Percentiles rank a stretch among this genome's conserved stretches.
Conservation (phyloP, 768 basidiomycete species). For the Lyophyllum shimeji region DNA sequence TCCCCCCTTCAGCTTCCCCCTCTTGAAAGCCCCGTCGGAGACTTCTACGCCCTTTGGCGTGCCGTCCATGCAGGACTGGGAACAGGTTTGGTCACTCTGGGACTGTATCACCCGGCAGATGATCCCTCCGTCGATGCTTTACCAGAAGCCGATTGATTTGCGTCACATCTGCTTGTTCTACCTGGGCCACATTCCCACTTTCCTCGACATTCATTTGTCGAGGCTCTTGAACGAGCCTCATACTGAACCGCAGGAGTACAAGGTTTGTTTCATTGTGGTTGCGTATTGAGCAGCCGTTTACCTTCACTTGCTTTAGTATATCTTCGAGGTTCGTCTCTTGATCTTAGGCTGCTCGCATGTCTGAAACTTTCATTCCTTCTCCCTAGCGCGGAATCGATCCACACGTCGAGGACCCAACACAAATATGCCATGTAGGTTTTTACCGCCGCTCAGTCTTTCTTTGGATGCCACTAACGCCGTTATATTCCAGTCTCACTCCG, state of each 20-base stretch:
- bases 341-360: background rate
- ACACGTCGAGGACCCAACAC: conserved; percentile 83
- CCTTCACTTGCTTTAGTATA: conserved; percentile 42
- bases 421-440: conserved; percentile 75
- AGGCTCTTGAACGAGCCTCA: conserved; percentile 71
- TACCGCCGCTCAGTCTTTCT: background rate
- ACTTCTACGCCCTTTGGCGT: conserved; percentile 56
- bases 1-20: conserved; percentile 76
- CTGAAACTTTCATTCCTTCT: background rate
- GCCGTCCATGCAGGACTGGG: conserved; percentile 80
- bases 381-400: conserved; percentile 92
- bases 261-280: conserved; percentile 34
- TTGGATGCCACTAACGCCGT: background rate
- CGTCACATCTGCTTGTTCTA: conserved; percentile 98
- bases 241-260: conserved; percentile 83
- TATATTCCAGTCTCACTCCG: conserved; percentile 71
- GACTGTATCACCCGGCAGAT: conserved; percentile 80
- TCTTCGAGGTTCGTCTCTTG: conserved; percentile 61
- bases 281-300: conserved; percentile 11
- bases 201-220: conserved; percentile 89
- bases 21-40: conserved; percentile 42
- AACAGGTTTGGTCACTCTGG: conserved; percentile 84
- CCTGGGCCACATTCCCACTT: conserved; percentile 89
- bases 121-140: conserved; percentile 85
- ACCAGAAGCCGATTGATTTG: conserved; percentile 89